Percentiles rank a stretch among this genome's conserved stretches.
phyloP scores from a whole-genome alignment of 345 rosid genomes.

The Boechera retrofracta region DNA sequence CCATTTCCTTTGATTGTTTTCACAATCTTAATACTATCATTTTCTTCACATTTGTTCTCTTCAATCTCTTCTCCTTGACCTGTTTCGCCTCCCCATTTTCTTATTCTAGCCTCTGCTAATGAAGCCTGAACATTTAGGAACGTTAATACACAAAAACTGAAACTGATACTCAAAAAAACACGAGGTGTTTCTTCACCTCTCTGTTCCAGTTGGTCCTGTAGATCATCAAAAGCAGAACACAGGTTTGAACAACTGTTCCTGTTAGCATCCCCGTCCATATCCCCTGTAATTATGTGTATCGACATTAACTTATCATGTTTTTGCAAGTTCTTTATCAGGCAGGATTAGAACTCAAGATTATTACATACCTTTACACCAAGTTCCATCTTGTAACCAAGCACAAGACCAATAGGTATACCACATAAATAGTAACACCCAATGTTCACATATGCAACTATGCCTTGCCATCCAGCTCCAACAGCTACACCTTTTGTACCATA shows the following conservation, averaged over 20 bases:
- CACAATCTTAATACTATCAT: background rate
- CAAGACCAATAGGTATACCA: conserved; percentile 66
- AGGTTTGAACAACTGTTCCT: conserved; percentile 55
- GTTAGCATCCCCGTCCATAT: conserved; percentile 61
- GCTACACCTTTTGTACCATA: conserved; percentile 54
- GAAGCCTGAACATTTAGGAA: conserved; percentile 55
- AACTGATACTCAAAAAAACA: no score
- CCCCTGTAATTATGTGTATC: conserved; percentile 41
- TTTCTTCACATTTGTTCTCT: background rate
- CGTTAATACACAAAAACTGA: background rate
- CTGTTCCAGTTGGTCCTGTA: conserved; percentile 58
- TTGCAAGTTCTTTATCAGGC: background rate
- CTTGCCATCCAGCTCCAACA: conserved; percentile 82
- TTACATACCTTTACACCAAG: conserved; percentile 56
- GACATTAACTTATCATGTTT: background rate
- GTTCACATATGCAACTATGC: conserved; percentile 63
- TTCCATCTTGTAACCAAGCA: conserved; percentile 57
- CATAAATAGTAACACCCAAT: conserved; percentile 65
- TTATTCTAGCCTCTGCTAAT: conserved; percentile 57
- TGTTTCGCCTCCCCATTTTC: conserved; percentile 56
- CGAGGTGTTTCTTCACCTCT: conserved; percentile 47
- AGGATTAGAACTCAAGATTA: background rate
- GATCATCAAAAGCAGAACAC: conserved; percentile 50
- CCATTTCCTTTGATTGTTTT: background rate
- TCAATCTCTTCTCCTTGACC: background rate